Evolutionary conservation across 1,284 basidiomycete genomes (phyloP), one percentile per base, ranked within the genome.

Genomic region (Grifola frondosa): DNA sequence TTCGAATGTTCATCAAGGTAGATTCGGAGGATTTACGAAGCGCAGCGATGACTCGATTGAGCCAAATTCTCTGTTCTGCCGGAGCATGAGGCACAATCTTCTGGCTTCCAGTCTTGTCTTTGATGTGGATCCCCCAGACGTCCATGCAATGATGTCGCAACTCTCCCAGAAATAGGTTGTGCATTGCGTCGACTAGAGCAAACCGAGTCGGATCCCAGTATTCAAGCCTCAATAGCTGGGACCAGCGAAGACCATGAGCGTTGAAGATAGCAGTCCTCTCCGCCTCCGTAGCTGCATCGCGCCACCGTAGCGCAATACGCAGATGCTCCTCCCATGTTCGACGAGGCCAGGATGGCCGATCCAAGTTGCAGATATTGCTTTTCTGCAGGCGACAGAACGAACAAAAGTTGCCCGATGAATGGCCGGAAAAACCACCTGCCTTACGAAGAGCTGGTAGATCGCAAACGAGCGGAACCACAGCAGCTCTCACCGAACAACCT

Each of bases 191-290:
- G 6, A 48, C 23, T 2, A 50, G 44, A 58, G 61, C 12, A 36
- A 32, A 48, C 11, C 29, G 31, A 2, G 60, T 52, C 2, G 65
- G 69, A 48, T 71, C 60, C 65, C 65, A 73, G 41, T 73, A 73
- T 1, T 55, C 54, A 3, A 73, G 59, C 7, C 49, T 37, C 43
- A 65, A 61, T 1, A 75, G 53, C 31, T 61, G 55, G 2, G 65
- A 64, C 65, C 65, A 73, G 0, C 61, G 56, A 4, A 72, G 48
- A 1, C 67, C 63, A 33, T 62, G 19, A 10, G 46, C 19, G 25
- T 59, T 46, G 34, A 62, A 61, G 9, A 64, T 37, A 7, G 22
- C 26, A 5, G 60, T 40, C 15, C 54, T 50, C 16, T 52, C 50
- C 23, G 35, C 36, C 15, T 52, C 39, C 1, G 52, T 59, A 6